Evolutionary conservation across 208 protist genomes (phyloP), one percentile per base, ranked within the genome.

Genomic region (Trypanosoma brucei): DNA sequence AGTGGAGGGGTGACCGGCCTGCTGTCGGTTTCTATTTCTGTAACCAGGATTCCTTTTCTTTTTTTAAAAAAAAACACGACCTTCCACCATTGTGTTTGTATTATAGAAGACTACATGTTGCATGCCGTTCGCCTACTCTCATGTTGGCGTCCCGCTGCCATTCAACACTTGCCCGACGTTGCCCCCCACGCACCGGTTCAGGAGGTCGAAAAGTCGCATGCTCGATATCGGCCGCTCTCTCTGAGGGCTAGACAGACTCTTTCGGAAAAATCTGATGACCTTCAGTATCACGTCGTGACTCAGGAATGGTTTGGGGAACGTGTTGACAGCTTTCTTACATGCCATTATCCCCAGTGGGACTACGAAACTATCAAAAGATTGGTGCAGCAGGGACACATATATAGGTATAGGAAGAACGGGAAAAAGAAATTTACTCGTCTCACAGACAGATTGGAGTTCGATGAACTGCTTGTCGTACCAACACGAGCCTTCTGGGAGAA

Each of bases 381-480:
- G 31, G 86, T 96, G 36, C 81, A 93, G 68, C 72, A 85, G 30
- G 90, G 90, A 0, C 90, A 96, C 65, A 94, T 96, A 44, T 96
- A 92, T 67, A 75, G 90, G 8, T 93, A 91, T 63, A 72, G 85
- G 2, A 92, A 88, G 62, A 95, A 92, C 51, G 89, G 89, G 39
- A 95, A 95, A 67, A 91, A 78, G 54, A 78, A 77, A 14, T 95
- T 83, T 67, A 95, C 89, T 5, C 81, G 86, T 5, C 61, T 95
- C 37, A 92, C 86, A 11, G 89, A 95, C 56, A 75, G 89, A 13
- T 77, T 95, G 2, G 86, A 93, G 68, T 93, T 95, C 62, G 89
- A 95, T 64, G 89, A 95, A 71, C 78, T 95, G 2, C 62, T 95
- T 33, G 89, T 95, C 3, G 84, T 95, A 3, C 89, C 89, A 42